Evolutionary conservation across 2,329 filamentous ascomycete genomes (phyloP), one percentile per base, ranked within the genome.

Genomic region (Sclerotinia sclerotiorum): DNA sequence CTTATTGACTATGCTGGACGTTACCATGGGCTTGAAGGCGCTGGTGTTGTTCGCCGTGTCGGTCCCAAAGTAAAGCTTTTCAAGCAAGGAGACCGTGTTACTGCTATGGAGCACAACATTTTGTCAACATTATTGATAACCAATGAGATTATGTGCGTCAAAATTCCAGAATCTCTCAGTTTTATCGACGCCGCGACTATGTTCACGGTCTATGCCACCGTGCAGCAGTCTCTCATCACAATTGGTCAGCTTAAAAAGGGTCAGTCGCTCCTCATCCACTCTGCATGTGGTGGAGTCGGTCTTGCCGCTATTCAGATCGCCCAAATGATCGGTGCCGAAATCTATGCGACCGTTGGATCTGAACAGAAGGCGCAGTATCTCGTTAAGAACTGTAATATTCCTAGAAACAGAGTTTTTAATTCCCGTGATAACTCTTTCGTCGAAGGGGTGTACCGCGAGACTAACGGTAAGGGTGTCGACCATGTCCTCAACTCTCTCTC

Each of bases 101-200:
- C 79, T 42, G 24, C 48, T 8, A 79, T 81, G 4, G 83, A 82
- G 1, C 79, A 80, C 68, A 80, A 84, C 68, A 79, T 78, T 2
- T 74, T 86, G 6, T 73, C 77, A 11, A 74, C 81, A n/a, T 67
- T 81, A 8, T 81, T 78, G 13, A 74, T 78, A 0, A 73, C 84
- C 0, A 68, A 75, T 17, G 72, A 76, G 1, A 79, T 79, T 1
- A 69, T 74, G 29, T 51, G 65, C 2, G 48, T 74, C 13, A 56
- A 73, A 2, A 71, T 74, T 3, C 65, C 69, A n/a, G 68, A 73
- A 11, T 29, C 67, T 15, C 60, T 72, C 2, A 63, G 69, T 5
- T 75, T 74, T 46, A 71, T 75, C 44, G 67, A 57, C 13, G 74
- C 70, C 42, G 72, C 74, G 17, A 68, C 73, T 0, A 52, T 74